These are phyloP conservation scores for Fusarium abutilonis DNA, from an alignment of 2,329 filamentous ascomycete genomes.

Conservation along the genomic window DNA sequence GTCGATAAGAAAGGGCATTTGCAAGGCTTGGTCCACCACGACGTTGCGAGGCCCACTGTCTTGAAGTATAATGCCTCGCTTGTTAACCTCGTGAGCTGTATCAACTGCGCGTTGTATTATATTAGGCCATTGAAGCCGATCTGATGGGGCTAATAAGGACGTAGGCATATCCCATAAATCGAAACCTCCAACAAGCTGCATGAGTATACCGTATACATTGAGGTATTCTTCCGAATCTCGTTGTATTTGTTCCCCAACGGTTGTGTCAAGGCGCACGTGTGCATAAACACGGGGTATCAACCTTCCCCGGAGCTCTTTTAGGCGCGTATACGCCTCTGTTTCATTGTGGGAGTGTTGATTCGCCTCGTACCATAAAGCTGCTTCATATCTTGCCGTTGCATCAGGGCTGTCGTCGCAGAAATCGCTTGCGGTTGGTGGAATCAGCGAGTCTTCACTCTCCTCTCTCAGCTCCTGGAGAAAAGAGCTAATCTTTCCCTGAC, in stretches of 20 bases:
- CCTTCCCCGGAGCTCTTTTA: constrained; percentile 2
- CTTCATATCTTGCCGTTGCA: constrained; percentile 4
- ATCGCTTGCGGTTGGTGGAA: background rate
- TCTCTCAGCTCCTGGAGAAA: constrained; percentile 3
- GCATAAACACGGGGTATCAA: constrained; percentile 5
- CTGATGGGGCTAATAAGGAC: constrained; percentile 1
- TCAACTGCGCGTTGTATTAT: constrained; percentile 14
- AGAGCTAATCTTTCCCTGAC: background rate
- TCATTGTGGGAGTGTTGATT: constrained; percentile 1
- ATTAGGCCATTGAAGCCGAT: background rate
- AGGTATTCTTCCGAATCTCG: background rate
- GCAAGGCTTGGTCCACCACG: constrained; percentile 1
- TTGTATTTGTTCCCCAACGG: background rate
- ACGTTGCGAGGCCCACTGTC: constrained; percentile 12
- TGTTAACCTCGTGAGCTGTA: constrained; percentile 8
- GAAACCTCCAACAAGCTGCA: constrained; percentile 6
- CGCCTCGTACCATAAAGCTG: background rate
- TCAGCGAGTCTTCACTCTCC: background rate
- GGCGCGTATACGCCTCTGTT: background rate
- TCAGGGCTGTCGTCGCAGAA: background rate
- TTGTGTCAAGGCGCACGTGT: constrained; percentile 6
- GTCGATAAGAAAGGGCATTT: constrained; percentile 9
- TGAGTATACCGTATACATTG: constrained; percentile 2
- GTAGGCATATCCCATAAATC: constrained; percentile 1
- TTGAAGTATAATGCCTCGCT: constrained; percentile 2